Evolutionary conservation across 2,329 filamentous ascomycete species (phyloP), one percentile per base, ranked within the genome.

Genomic region (Stemphylium beticola): DNA sequence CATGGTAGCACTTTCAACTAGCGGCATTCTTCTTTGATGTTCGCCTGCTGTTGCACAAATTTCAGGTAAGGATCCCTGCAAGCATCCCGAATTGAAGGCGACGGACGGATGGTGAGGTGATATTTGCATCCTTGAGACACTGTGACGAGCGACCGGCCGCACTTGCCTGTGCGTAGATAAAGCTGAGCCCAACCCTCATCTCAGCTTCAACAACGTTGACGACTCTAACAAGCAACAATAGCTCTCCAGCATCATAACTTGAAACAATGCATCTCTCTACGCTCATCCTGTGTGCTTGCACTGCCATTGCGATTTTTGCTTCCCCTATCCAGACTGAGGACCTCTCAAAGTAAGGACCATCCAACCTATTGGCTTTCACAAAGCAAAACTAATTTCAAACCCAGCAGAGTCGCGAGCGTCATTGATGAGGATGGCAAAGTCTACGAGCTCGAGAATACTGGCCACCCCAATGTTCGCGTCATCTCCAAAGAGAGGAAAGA

Each of bases 361-460:
- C 14, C 5, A 7, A 36, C 4, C n/a, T 15, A 4, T 44, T 18
- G 15, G 11, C 11, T 10, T 18, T n/a, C 36, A n/a, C 15, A 14
- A 15, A 3, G 15, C 31, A 40, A 34, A 14, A 34, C 29, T 50
- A 14, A 54, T 22, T 7, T n/a, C 10, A 11, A 9, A 14, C 7
- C 20, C 24, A 50, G 46, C 2, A 31, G 36, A 5, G 31, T 45
- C 20, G 57, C 41, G 20, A 31, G 32, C 18, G 55, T 55, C 24
- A 40, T 39, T 14, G 47, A 51, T 24, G 33, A 22, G 6, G 22
- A 45, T 10, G 40, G 31, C 12, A 43, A 38, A 11, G n/a, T 15
- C 18, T 60, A 60, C 17, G n/a, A 20, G 5, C 55, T 60, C 36
- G 31, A 42, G 0, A n/a, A 38, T 15, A 55, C 54, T 11, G 47